Conservation (phyloP, 148 eudicot species). For the Vaccinium macrocarpon region DNA sequence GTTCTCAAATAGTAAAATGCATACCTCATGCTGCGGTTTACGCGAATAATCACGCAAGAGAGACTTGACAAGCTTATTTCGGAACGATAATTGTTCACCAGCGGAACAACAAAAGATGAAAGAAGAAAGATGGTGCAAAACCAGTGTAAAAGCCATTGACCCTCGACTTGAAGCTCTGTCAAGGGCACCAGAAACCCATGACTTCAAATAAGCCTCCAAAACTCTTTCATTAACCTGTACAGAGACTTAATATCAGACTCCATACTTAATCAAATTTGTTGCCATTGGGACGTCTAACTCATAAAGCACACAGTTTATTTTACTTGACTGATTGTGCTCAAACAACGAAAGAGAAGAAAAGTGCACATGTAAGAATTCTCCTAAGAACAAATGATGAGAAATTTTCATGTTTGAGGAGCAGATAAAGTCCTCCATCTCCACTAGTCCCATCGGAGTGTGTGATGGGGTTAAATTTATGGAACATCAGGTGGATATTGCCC, state of each 20-base stretch:
- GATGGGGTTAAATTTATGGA: background rate
- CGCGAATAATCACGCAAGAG: conserved; percentile 72
- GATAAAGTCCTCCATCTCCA: conserved; percentile 5
- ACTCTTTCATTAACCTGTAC: conserved; percentile 68
- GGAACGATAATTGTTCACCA: conserved; percentile 41
- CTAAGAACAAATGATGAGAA: background rate
- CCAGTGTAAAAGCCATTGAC: conserved; percentile 59
- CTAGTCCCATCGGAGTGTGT: background rate
- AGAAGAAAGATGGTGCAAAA: conserved; percentile 69
- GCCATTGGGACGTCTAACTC: background rate
- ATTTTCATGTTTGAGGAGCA: background rate
- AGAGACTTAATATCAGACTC: background rate
- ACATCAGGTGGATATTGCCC: background rate
- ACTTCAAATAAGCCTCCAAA: conserved; percentile 77
- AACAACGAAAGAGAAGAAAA: background rate
- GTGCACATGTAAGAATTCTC: background rate
- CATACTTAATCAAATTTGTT: background rate
- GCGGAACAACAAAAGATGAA: conserved; percentile 47
- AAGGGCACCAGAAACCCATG: conserved; percentile 89
- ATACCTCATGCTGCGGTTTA: conserved; percentile 73
- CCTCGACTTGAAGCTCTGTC: conserved; percentile 63
- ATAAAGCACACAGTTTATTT: background rate
- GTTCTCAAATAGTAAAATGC: background rate
- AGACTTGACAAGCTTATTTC: conserved; percentile 65
- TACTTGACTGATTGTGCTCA: background rate